Percentiles rank a stretch among this genome's conserved stretches.
Conservation (phyloP, 441 rosid genomes). For the Isatis lusitanica region DNA sequence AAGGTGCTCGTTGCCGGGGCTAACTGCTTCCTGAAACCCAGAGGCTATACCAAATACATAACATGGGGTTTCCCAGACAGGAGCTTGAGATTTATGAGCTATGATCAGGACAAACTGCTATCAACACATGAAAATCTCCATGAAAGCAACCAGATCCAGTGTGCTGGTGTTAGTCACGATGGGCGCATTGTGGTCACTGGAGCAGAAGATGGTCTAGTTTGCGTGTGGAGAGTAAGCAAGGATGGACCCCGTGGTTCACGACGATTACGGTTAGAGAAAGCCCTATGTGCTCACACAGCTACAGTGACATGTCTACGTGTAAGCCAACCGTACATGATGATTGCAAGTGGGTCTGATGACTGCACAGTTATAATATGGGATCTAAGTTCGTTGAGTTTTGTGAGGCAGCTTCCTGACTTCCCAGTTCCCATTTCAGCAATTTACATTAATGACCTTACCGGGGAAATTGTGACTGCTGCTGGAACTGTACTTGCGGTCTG, state of each 20-base stretch:
- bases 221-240: constrained; percentile 87
- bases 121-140: constrained; percentile 99
- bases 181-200: constrained; percentile 93
- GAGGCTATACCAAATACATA: constrained; percentile 79
- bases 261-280: constrained; percentile 70
- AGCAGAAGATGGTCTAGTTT: constrained; percentile 89
- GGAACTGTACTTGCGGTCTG: constrained; percentile 96
- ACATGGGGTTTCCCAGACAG: constrained; percentile 99
- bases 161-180: constrained; percentile 89
- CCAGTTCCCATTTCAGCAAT: constrained; percentile 85
- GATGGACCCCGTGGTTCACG: constrained; percentile 62
- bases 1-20: constrained; percentile 79
- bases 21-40: constrained; percentile 86
- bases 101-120: constrained; percentile 93
- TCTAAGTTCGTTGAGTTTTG: constrained; percentile 83
- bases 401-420: constrained; percentile 90
- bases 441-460: constrained; percentile 89
- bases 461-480: constrained; percentile 95
- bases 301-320: constrained; percentile 88
- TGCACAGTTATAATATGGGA: constrained; percentile 95
- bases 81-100: constrained; percentile 95
- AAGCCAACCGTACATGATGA: constrained; percentile 97
- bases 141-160: constrained; percentile 90
- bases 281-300: constrained; percentile 82
- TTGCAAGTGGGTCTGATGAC: constrained; percentile 96